A percentile compares a stretch with the other conserved stretches of the same genome.
Evolutionary conservation across 1,284 basidiomycete genomes (phyloP).

Genomic region (Athelia psychrophila): DNA sequence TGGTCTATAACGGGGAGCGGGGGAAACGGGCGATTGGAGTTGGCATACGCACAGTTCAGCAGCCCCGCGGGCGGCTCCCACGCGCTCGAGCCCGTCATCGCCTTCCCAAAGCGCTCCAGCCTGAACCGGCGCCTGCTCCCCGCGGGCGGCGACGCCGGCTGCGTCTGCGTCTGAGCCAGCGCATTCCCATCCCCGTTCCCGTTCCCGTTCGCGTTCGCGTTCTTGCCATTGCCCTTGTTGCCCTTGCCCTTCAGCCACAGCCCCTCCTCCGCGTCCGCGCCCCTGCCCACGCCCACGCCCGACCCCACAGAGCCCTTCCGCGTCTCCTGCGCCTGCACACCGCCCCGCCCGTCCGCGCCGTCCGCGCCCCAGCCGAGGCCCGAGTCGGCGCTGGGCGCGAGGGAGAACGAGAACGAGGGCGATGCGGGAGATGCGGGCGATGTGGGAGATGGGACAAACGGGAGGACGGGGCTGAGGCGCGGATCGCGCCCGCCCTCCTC

Average conservation of each 20-base stretch:
- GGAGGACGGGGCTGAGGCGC: slow-evolving; percentile 17
- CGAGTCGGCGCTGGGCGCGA: slow-evolving; percentile 1
- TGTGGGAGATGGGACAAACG: slow-evolving; percentile 7
- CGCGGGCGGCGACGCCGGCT: neutral
- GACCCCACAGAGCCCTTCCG: no score
- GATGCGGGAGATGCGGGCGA: slow-evolving; percentile 1
- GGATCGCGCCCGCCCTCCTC: slow-evolving; percentile 39
- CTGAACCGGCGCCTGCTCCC: slow-evolving; percentile 29
- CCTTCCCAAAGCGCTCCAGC: slow-evolving; percentile 63
- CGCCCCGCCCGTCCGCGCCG: no score
- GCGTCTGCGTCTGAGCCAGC: slow-evolving; percentile 31
- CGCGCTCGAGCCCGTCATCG: slow-evolving; percentile 63
- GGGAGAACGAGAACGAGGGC: slow-evolving; percentile 3
- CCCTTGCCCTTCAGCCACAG: slow-evolving; percentile 33
- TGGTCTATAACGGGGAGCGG: no score
- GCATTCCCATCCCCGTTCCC: neutral
- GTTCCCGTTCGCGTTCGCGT: neutral
- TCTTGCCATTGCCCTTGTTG: slow-evolving; percentile 18
- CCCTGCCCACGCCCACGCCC: no score
- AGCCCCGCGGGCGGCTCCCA: slow-evolving; percentile 64
- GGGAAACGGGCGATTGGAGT: no score
- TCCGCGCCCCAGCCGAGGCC: slow-evolving; percentile 1
- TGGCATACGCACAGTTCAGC: slow-evolving; percentile 44
- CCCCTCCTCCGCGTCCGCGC: slow-evolving; percentile 24
- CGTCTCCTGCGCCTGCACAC: no score